Conservation (phyloP, 1,284 basidiomycete species). For the Chalciporus sp. region DNA sequence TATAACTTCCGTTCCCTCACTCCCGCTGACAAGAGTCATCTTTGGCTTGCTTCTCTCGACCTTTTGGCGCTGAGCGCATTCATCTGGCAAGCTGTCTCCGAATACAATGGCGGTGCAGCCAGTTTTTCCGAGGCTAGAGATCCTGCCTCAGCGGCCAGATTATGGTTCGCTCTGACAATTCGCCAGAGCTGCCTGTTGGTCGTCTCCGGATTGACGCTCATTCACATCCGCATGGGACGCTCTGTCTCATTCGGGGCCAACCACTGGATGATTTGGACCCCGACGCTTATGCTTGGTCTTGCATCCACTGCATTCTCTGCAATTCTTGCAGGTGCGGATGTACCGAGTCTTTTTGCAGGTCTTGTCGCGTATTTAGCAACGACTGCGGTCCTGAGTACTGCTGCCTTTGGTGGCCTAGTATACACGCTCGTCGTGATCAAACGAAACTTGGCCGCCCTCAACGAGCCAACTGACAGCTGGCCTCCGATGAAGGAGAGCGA, state of each 20-base stretch:
- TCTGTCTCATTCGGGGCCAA: constrained; percentile 63
- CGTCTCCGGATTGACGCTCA: constrained; percentile 58
- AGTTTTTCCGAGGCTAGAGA: constrained; percentile 47
- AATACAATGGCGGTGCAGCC: constrained; percentile 49
- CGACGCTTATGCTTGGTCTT: constrained; percentile 52
- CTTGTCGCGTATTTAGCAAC: constrained; percentile 57
- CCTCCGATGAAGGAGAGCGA: constrained; percentile 52
- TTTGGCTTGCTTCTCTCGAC: constrained; percentile 71
- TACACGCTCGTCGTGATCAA: constrained; percentile 62
- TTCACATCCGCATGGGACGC: constrained; percentile 68
- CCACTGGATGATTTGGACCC: constrained; percentile 73
- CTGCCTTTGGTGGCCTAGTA: constrained; percentile 56
- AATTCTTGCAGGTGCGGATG: constrained; percentile 54
- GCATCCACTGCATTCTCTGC: constrained; percentile 61
- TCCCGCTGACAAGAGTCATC: constrained; percentile 64
- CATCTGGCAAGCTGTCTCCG: constrained; percentile 62
- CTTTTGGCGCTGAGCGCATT: constrained; percentile 60
- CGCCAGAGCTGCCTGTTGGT: constrained; percentile 67
- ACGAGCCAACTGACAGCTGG: constrained; percentile 56
- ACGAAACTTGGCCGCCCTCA: constrained; percentile 57
- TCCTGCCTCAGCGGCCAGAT: constrained; percentile 51
- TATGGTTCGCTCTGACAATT: constrained; percentile 65
- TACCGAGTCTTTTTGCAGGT: constrained; percentile 61
- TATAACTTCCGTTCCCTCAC: constrained; percentile 57
- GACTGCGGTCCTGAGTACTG: constrained; percentile 52